A percentile compares a stretch with the other conserved stretches of the same genome.
These are phyloP conservation scores for Naumovozyma dairenensis DNA, from an alignment of 805 yeast genomes.

Conservation along the genomic window DNA sequence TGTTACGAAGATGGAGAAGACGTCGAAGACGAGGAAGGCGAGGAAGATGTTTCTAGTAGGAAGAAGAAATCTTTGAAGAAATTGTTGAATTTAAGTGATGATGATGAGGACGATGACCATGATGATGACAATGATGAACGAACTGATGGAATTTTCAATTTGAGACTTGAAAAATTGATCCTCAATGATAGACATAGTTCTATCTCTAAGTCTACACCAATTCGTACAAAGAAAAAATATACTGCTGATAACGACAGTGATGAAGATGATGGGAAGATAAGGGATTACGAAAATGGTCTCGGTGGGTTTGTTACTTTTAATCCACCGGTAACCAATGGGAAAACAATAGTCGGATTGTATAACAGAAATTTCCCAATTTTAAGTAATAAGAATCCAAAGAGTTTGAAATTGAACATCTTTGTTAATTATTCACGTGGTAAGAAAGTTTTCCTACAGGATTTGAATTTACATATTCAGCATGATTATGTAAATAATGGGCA, in stretches of 20 bases:
- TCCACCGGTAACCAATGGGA: neutral
- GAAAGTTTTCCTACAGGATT: slow-evolving; percentile 20
- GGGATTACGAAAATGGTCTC: neutral
- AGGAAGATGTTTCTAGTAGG: neutral
- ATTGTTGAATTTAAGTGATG: slow-evolving; percentile 1
- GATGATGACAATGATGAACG: slow-evolving; percentile 1
- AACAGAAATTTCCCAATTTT: slow-evolving; percentile 22
- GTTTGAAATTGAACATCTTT: slow-evolving; percentile 23
- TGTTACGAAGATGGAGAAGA: neutral
- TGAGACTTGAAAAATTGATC: neutral
- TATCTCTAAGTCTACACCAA: neutral
- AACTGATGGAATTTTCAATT: slow-evolving; percentile 1
- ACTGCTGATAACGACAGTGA: neutral
- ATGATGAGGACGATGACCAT: neutral
- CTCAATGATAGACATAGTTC: neutral
- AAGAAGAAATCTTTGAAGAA: slow-evolving; percentile 1
- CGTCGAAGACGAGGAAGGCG: neutral
- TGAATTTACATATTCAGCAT: slow-evolving; percentile 14
- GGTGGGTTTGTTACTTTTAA: neutral
- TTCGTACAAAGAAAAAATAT: neutral
- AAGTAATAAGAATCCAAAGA: slow-evolving; percentile 21
- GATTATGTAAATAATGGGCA: neutral
- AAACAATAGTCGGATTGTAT: slow-evolving; percentile 17
- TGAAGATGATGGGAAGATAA: neutral
- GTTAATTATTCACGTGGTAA: slow-evolving; percentile 19